These are phyloP conservation scores for Xylaria bambusicola DNA, from an alignment of 495 filamentous ascomycete genomes.

Conservation along the genomic window DNA sequence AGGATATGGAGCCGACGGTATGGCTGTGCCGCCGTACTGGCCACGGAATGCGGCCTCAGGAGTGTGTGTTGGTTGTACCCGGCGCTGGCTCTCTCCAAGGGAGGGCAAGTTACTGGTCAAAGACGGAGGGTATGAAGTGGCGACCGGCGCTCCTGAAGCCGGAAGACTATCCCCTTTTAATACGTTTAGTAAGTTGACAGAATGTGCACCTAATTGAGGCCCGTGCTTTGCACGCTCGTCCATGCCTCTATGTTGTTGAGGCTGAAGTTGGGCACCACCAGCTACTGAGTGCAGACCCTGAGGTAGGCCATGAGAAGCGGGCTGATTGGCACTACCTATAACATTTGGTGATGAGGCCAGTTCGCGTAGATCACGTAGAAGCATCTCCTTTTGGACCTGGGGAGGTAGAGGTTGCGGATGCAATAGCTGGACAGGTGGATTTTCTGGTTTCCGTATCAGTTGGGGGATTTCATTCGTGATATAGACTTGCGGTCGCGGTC, in stretches of 20 bases:
- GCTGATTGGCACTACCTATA: constrained; percentile 15
- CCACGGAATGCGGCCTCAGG: constrained; percentile 25
- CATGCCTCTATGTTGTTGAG: background rate
- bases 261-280: constrained; percentile 5
- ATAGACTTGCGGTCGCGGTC: constrained; percentile 29
- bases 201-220: constrained; percentile 52
- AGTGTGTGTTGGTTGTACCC: constrained; percentile 14
- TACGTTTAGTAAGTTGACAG: constrained; percentile 62
- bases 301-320: constrained; percentile 29
- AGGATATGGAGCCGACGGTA: constrained; percentile 14
- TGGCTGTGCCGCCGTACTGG: constrained; percentile 21
- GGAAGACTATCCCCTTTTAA: constrained; percentile 52
- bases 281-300: constrained; percentile 26
- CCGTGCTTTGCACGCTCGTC: constrained; percentile 45
- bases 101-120: constrained; percentile 21
- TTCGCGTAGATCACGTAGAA: constrained; percentile 29
- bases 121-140: constrained; percentile 10
- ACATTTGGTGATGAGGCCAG: constrained; percentile 24
- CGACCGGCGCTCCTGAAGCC: constrained; percentile 10
- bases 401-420: constrained; percentile 59
- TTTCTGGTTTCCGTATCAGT: constrained; percentile 17
- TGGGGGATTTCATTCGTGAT: constrained; percentile 19
- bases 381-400: constrained; percentile 48
- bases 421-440: constrained; percentile 45
- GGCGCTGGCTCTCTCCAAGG: constrained; percentile 1